Evolutionary conservation across 2,329 filamentous ascomycete genomes (phyloP).

Genomic region (Talaromyces sp.): DNA sequence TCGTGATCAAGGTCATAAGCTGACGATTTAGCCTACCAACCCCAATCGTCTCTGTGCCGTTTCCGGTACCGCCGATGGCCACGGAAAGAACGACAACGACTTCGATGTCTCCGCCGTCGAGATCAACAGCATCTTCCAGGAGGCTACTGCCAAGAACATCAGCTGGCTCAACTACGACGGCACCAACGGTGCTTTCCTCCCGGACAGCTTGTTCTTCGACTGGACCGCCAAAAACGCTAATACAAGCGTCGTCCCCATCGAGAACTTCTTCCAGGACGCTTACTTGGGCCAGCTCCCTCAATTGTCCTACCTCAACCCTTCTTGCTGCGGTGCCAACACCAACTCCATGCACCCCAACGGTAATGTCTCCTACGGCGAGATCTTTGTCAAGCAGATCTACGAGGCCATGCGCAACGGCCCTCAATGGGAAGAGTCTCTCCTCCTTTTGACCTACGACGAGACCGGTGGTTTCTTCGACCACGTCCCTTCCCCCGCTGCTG

Average conservation of each 20-base stretch:
- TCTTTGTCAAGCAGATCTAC: conserved; percentile 37
- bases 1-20: neutral
- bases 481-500: conserved; percentile 31
- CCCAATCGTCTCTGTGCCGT: conserved; percentile 39
- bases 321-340: conserved; percentile 38
- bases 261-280: conserved; percentile 35
- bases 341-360: conserved; percentile 33
- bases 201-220: conserved; percentile 34
- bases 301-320: conserved; percentile 38
- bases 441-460: conserved; percentile 36
- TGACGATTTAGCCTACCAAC: conserved; percentile 37
- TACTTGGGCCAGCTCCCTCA: conserved; percentile 30
- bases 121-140: conserved; percentile 41
- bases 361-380: conserved; percentile 35
- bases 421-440: conserved; percentile 36
- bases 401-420: conserved; percentile 34
- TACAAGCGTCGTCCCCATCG: conserved; percentile 29
- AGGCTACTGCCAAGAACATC: conserved; percentile 31
- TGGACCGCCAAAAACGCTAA: conserved; percentile 32
- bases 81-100: conserved; percentile 31
- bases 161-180: conserved; percentile 38
- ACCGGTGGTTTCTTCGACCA: conserved; percentile 39
- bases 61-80: conserved; percentile 32
- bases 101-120: conserved; percentile 30
- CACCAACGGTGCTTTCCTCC: conserved; percentile 27